Evolutionary conservation across 192 early-diverging fungal species (phyloP).

Genomic region (Polychytrium aggregatum): DNA sequence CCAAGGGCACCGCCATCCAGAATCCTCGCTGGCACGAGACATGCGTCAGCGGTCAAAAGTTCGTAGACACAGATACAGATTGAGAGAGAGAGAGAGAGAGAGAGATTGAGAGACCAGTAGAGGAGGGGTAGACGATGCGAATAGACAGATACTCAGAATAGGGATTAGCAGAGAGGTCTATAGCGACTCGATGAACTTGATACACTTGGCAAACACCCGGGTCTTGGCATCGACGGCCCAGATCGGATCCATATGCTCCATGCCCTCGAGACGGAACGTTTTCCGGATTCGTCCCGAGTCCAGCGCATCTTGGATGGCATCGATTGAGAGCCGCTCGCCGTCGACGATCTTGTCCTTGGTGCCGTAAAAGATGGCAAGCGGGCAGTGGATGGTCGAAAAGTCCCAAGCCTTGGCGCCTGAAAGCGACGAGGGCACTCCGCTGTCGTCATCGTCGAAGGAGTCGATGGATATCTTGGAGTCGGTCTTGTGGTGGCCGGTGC

Average conservation of each 20-base stretch:
- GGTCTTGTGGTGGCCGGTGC: too few relatives aligned
- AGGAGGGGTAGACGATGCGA: too few relatives aligned
- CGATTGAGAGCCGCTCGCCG: constrained; percentile 14
- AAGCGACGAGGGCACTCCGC: background rate
- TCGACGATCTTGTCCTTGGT: constrained; percentile 31
- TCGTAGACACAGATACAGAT: too few relatives aligned
- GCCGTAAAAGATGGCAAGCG: constrained; percentile 33
- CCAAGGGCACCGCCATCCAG: too few relatives aligned
- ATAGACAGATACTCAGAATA: too few relatives aligned
- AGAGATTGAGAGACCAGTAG: too few relatives aligned
- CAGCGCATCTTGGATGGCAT: constrained; percentile 6
- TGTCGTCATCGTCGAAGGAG: constrained; percentile 21
- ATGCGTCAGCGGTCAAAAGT: too few relatives aligned
- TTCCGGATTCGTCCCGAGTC: constrained; percentile 11
- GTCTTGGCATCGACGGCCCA: constrained; percentile 14
- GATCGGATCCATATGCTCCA: constrained; percentile 31
- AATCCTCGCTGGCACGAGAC: too few relatives aligned
- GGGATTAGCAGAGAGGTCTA: too few relatives aligned
- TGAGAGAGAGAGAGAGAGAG: too few relatives aligned
- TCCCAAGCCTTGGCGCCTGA: background rate
- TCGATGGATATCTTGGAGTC: too few relatives aligned
- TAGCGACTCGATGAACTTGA: too few relatives aligned
- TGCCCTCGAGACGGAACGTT: constrained; percentile 17
- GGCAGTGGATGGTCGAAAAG: constrained; percentile 16
- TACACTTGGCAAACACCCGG: constrained; percentile 3